Base-by-base conservation (phyloP, 805 yeast genomes). In the Saccharomycopsis synnaedendra region DNA sequence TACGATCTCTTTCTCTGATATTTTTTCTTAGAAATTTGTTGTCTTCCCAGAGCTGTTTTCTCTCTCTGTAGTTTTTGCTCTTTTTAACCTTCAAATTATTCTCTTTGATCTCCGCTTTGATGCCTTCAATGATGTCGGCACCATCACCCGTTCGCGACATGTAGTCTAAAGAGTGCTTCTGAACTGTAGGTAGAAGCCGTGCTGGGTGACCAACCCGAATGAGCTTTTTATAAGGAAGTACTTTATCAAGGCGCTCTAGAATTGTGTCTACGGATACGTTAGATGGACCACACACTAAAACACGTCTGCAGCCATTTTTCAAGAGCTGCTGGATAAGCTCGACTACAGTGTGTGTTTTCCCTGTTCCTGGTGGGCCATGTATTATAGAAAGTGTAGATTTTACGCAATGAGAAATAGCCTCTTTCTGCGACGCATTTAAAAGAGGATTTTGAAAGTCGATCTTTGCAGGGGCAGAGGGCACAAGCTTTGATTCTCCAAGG, bases 181-280 rank as follows among this genome's bases (percentile, higher is more conserved):
- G 62, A 47, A 79, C 82, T 0, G 71, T 57, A 0, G 74, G 73
- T 11, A 87, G 61, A 9, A 90, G 68, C 48, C 97, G 73, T 1
- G 97, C 95, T 0, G 97, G 97, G 61, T 93, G 97, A 0, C 97
- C 98, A 36, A 90, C 73, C 57, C 98, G 71, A 7, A 90, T 68
- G n/a, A 93, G 63, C 48, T 75, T 58, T 39, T 68, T 62, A 8
- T 72, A 68, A 1, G 68, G 68, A 39, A 70, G 58, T 38, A 69
- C 63, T 32, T 62, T 62, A 39, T 70, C 63, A 28, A 90, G 62
- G 50, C 97, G 68, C 61, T 90, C 97, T 43, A 89, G 63, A 10
- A 90, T 83, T 0, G 95, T 90, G 61, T 90, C 97, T 1, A 89
- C 95, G 1, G 96, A 78, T 10, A 88, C 80, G 60, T 90, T 90